A percentile compares a stretch with the other conserved stretches of the same genome.
These are phyloP conservation scores for Trametes punicea DNA, from an alignment of 768 basidiomycete species.

Conservation along the genomic window DNA sequence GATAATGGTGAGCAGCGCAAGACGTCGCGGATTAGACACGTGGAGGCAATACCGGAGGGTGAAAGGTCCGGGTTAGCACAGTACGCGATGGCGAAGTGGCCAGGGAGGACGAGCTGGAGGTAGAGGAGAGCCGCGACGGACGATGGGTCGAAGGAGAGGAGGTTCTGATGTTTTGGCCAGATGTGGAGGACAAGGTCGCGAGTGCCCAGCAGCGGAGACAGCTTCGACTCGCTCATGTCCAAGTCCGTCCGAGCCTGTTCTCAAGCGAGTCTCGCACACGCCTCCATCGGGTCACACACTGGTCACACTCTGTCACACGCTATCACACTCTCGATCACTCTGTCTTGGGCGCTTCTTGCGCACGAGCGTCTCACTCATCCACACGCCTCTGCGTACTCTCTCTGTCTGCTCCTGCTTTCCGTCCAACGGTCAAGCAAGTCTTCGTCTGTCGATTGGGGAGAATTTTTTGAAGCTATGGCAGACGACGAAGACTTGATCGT, in stretches of 20 bases:
- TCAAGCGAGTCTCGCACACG: too few relatives aligned
- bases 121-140: constrained; percentile 66
- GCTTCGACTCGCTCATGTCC: constrained; percentile 11
- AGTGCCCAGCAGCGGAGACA: constrained; percentile 8
- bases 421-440: background rate
- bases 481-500: constrained; percentile 27
- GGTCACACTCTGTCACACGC: too few relatives aligned
- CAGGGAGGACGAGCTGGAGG: constrained; percentile 66
- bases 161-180: constrained; percentile 65
- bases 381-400: background rate
- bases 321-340: too few relatives aligned
- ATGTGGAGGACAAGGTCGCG: constrained; percentile 44
- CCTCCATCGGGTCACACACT: too few relatives aligned
- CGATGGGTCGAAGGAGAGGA: constrained; percentile 64
- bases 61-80: constrained; percentile 69
- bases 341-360: background rate
- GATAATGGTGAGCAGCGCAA: background rate
- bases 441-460: too few relatives aligned
- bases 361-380: background rate
- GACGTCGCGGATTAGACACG: background rate
- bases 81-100: constrained; percentile 58
- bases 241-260: too few relatives aligned
- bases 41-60: constrained; percentile 58
- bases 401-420: background rate
- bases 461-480: constrained; percentile 6